phyloP scores from a whole-genome alignment of 768 basidiomycete species.

The Galerina sulciceps region DNA sequence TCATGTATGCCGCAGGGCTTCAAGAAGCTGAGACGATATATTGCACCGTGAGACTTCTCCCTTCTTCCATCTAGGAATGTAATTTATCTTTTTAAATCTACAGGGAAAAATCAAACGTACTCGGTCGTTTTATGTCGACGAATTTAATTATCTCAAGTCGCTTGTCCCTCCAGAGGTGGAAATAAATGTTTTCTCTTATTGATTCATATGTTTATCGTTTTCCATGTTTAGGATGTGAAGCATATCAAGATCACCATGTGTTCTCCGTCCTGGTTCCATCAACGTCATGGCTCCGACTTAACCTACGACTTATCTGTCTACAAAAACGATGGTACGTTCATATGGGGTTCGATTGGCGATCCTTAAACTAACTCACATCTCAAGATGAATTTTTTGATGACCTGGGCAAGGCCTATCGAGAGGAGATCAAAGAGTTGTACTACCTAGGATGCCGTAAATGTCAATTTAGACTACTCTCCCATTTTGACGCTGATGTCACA shows the following conservation, averaged over 20 bases:
- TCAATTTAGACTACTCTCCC: background rate
- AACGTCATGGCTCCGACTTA: constrained; percentile 62
- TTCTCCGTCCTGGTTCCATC: constrained; percentile 75
- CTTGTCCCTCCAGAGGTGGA: constrained; percentile 58
- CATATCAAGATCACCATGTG: constrained; percentile 74
- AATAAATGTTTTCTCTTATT: background rate
- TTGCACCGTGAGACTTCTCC: constrained; percentile 39
- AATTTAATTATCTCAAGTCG: constrained; percentile 64
- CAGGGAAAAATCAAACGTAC: constrained; percentile 68
- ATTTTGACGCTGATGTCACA: background rate
- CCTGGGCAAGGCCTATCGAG: constrained; percentile 49
- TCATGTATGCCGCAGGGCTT: constrained; percentile 45
- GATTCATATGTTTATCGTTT: constrained; percentile 9
- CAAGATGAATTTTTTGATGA: constrained; percentile 57
- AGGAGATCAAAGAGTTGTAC: constrained; percentile 53
- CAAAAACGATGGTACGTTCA: constrained; percentile 56
- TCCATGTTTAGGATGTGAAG: constrained; percentile 53
- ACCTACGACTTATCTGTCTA: constrained; percentile 66
- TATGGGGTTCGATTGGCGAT: background rate
- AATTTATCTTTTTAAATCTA: background rate
- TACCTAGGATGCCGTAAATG: constrained; percentile 52
- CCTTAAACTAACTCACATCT: background rate
- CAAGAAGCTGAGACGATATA: constrained; percentile 42
- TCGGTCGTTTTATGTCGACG: constrained; percentile 63
- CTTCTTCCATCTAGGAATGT: background rate